phyloP scores from a whole-genome alignment of 1,139 yeast species.

The Blastobotrys illinoisensis region DNA sequence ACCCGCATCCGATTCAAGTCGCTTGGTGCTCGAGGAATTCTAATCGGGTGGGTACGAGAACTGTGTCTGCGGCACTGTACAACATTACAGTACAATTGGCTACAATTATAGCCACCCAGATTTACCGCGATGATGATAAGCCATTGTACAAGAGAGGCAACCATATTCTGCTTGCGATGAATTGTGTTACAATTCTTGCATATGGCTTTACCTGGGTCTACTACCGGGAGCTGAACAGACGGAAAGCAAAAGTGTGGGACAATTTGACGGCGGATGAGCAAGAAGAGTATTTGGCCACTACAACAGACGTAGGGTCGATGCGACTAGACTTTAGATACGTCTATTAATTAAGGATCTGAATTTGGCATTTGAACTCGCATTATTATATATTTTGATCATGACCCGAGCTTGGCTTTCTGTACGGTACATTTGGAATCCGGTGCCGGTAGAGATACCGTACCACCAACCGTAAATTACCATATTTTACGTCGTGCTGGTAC shows the following conservation, averaged over 20 bases:
- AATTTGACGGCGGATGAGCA: constrained; percentile 44
- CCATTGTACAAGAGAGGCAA: constrained; percentile 59
- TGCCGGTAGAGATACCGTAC: no score
- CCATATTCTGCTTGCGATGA: constrained; percentile 38
- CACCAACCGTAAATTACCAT: no score
- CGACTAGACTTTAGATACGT: constrained; percentile 48
- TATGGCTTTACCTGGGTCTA: constrained; percentile 29
- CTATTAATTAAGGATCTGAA: constrained; percentile 29
- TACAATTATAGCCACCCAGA: constrained; percentile 44
- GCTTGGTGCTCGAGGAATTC: constrained; percentile 60
- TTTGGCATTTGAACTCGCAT: no score
- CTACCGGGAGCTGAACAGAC: constrained; percentile 44
- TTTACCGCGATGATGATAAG: constrained; percentile 51
- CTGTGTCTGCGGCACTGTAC: constrained; percentile 56
- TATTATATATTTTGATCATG: no score
- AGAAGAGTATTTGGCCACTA: constrained; percentile 39
- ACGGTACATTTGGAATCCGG: no score
- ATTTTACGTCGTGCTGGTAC: no score
- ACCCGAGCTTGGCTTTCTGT: no score
- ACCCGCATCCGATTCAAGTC: constrained; percentile 50
- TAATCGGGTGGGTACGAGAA: constrained; percentile 52
- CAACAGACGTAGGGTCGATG: constrained; percentile 49
- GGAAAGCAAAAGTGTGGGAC: constrained; percentile 44
- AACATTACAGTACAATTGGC: constrained; percentile 60
- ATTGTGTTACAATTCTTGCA: constrained; percentile 26